phyloP scores from a whole-genome alignment of 257 asterid genomes.

The Paulownia fortunei region DNA sequence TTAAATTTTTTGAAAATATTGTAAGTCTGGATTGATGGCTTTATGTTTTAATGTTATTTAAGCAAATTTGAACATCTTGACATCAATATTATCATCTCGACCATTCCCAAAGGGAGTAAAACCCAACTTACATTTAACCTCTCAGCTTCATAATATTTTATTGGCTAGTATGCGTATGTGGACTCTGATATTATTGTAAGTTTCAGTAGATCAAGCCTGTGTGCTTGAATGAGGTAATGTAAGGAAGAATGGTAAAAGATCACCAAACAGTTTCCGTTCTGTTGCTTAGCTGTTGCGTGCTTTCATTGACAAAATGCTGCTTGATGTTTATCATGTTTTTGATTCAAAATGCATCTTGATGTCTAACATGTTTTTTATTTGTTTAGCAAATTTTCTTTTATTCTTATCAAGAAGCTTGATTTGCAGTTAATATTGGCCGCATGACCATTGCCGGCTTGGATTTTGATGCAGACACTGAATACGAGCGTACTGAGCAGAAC shows the following conservation, averaged over 20 bases:
- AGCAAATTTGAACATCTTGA: background rate
- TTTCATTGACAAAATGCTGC: background rate
- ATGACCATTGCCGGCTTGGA: slow-evolving; percentile 79
- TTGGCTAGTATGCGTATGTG: background rate
- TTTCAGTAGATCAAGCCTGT: slow-evolving; percentile 15
- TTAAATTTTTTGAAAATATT: background rate
- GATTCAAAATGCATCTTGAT: slow-evolving; percentile 3
- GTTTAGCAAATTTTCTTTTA: background rate
- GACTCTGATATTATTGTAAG: background rate
- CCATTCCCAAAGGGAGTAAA: background rate
- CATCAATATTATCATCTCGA: background rate
- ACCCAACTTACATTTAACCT: too few relatives aligned
- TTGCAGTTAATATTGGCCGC: slow-evolving; percentile 87
- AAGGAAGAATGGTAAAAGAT: background rate
- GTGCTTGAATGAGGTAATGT: background rate
- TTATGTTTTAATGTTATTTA: background rate
- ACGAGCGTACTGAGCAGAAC: slow-evolving; percentile 36
- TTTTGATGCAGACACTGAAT: slow-evolving; percentile 58
- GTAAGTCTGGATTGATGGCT: background rate
- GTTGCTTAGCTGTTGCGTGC: background rate
- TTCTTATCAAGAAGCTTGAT: slow-evolving; percentile 27
- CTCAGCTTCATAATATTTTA: background rate
- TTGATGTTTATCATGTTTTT: background rate
- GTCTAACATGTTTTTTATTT: slow-evolving; percentile 2
- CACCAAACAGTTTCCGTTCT: background rate